Evolutionary conservation across 345 rosid species (phyloP).

Genomic region (Turnera subulata): DNA sequence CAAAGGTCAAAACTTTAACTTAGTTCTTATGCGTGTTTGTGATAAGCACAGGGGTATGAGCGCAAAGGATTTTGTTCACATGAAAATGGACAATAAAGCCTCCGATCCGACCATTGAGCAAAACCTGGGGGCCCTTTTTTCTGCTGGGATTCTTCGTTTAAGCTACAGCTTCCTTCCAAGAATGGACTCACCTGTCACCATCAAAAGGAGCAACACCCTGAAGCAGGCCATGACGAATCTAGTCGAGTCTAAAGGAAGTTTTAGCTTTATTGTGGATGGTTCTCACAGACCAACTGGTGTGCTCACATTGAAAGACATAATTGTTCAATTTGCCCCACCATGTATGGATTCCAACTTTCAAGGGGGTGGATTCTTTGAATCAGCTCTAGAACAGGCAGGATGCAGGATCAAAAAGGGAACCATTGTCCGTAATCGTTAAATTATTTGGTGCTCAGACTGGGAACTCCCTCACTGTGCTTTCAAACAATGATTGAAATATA

Average conservation of each 20-base stretch:
- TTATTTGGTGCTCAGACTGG: neutral
- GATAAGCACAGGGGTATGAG: conserved; percentile 20
- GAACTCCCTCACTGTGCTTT: too few species aligned
- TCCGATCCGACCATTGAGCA: conserved; percentile 17
- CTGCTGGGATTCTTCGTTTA: conserved; percentile 29
- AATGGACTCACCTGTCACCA: conserved; percentile 34
- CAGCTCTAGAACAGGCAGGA: conserved; percentile 35
- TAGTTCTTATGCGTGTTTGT: neutral
- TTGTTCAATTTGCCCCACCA: conserved; percentile 40
- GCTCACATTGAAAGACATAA: conserved; percentile 28
- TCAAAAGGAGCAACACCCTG: conserved; percentile 29
- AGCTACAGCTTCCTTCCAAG: conserved; percentile 26
- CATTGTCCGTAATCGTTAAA: conserved; percentile 23
- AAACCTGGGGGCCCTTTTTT: conserved; percentile 22
- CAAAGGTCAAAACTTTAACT: neutral
- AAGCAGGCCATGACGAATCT: conserved; percentile 39
- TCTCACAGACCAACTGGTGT: conserved; percentile 11
- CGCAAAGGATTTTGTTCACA: conserved; percentile 26
- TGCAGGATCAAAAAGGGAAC: conserved; percentile 33
- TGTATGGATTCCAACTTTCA: conserved; percentile 29
- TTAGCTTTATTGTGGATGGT: conserved; percentile 28
- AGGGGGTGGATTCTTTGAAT: conserved; percentile 38
- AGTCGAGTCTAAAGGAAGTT: conserved; percentile 24
- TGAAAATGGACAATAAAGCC: conserved; percentile 9
- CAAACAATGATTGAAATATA: too few species aligned